Evolutionary conservation across 768 basidiomycete species (phyloP).

Genomic region (Rhizopogon vulgaris): DNA sequence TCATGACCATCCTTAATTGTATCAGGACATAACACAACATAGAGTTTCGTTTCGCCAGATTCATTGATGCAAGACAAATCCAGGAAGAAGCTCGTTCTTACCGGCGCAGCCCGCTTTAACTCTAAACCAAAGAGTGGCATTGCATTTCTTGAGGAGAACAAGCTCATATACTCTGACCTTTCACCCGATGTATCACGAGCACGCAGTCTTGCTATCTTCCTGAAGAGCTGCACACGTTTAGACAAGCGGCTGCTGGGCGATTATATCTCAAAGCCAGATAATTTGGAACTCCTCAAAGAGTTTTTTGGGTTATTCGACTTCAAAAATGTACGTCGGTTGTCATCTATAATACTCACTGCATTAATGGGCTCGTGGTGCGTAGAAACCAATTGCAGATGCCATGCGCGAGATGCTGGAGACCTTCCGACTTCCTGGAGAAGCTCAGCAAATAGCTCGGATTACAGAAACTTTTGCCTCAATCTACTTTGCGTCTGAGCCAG

Average conservation of each 20-base stretch:
- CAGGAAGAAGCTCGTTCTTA: conserved; percentile 78
- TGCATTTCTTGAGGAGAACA: conserved; percentile 87
- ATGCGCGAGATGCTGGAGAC: conserved; percentile 91
- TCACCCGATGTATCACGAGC: conserved; percentile 49
- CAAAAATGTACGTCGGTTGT: conserved; percentile 54
- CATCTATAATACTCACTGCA: neutral
- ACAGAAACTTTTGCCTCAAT: conserved; percentile 91
- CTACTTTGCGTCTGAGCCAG: conserved; percentile 82
- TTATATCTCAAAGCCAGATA: conserved; percentile 85
- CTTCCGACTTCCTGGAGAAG: conserved; percentile 91
- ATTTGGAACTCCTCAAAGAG: conserved; percentile 75
- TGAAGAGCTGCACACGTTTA: conserved; percentile 77
- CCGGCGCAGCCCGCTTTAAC: conserved; percentile 86
- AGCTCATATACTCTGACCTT: conserved; percentile 72
- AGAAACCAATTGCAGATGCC: conserved; percentile 95
- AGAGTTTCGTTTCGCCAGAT: conserved; percentile 55
- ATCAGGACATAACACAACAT: neutral
- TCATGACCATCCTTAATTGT: neutral
- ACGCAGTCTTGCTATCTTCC: conserved; percentile 74
- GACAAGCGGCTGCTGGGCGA: conserved; percentile 95
- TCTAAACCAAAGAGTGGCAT: conserved; percentile 87
- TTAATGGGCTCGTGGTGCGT: neutral
- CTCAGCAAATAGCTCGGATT: conserved; percentile 90
- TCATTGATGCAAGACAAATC: conserved; percentile 66
- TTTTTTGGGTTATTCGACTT: conserved; percentile 91